Evolutionary conservation across 257 asterid genomes (phyloP), one percentile per base, ranked within the genome.

Genomic region (Leonotis leonurus): DNA sequence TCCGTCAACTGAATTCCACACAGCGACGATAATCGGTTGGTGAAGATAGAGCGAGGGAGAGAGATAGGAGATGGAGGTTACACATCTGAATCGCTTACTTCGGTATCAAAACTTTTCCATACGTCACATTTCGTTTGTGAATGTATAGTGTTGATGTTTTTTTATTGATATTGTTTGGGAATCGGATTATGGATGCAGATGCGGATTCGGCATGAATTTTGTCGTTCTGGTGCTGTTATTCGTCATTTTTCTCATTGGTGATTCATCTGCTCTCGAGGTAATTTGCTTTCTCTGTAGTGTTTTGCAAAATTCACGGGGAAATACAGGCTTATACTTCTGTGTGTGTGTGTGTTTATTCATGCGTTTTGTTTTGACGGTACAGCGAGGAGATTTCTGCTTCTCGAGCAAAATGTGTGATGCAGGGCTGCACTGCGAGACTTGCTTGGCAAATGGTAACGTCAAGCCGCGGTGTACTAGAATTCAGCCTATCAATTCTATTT

Each of bases 351-450:
- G 27, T 43, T 17, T 29, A 22, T 25, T 40, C 32, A 43, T 35
- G 64, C 22, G 22, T 53, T 11, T 8, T 14, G 54, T 70, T 30
- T n/a, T 24, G 10, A 21, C 44, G 66, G 64, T 60, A 45, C 84
- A 86, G 95, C 78, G 65, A 70, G 95, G 95, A 59, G 64, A 77
- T 25, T 77, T 81, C 30, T 92, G 97, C 73, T 68, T 83, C 16
- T 69, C 73, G 60, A 70, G 77, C 58, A 52, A 33, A 7, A 71
- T 51, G 62, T 88, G 96, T 37, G 93, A 79, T 45, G 44, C 80
- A 24, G 95, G 95, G 35, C 65, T 88, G 75, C 98, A 91, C 49
- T 91, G 98, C 55, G 95, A 91, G 75, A 84, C 96, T 52, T 91
- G 98, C 72, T 21, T 83, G 3, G 87, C 97, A 2, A 68, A 77